Evolutionary conservation across 2,329 filamentous ascomycete species (phyloP).

Genomic region (Exophiala alcalophila): DNA sequence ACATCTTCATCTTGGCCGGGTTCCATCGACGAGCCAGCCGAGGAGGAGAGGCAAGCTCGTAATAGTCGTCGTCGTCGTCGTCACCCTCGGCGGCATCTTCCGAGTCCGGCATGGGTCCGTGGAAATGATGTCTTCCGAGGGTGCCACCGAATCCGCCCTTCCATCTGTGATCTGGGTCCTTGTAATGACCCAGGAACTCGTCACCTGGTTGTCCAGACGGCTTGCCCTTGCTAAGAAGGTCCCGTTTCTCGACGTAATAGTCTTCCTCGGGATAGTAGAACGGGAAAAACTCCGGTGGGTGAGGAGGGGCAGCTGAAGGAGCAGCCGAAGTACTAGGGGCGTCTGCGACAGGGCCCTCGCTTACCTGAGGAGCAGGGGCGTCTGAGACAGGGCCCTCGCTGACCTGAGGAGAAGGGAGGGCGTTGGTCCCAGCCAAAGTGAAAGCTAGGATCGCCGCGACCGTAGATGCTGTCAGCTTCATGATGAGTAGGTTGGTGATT

Average conservation of each 20-base stretch:
- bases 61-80: not conserved
- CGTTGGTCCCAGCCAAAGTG: conserved; percentile 14
- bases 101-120: conserved; percentile 17
- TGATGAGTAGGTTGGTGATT: conserved; percentile 1
- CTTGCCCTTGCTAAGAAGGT: not conserved
- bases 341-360: not conserved
- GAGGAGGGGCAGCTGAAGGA: too few relatives aligned
- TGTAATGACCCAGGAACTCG: not conserved
- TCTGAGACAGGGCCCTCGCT: not conserved
- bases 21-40: not conserved
- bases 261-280: conserved; percentile 8
- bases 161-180: conserved; percentile 4
- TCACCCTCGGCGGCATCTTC: not conserved
- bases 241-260: conserved; percentile 13
- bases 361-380: not conserved
- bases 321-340: not conserved
- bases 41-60: not conserved
- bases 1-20: not conserved
- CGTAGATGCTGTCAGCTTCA: conserved; percentile 15
- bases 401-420: conserved; percentile 17
- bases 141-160: too few relatives aligned
- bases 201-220: conserved; percentile 2
- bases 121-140: too few relatives aligned
- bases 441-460: conserved; percentile 22
- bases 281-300: conserved; percentile 2